A percentile compares a stretch with the other conserved stretches of the same genome.
Conservation (phyloP, 495 filamentous ascomycete genomes). For the Daldinia caldariorum region DNA sequence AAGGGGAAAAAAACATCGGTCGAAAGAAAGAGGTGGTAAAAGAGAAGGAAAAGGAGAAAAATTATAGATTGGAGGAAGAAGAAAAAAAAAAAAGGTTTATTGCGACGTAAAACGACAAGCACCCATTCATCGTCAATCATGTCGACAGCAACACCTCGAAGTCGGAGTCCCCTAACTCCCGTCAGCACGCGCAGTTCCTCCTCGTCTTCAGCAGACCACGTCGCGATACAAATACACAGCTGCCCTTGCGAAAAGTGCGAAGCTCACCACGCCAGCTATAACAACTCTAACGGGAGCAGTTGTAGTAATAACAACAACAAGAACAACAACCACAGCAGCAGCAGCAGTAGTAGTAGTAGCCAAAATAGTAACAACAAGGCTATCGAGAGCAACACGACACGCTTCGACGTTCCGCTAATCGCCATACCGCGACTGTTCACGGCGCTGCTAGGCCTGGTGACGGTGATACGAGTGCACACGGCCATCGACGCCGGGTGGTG, state of each 20-base stretch:
- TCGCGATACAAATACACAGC: constrained; percentile 24
- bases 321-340: neutral
- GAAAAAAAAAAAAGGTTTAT: constrained; percentile 10
- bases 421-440: constrained; percentile 41
- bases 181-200: constrained; percentile 34
- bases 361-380: constrained; percentile 7
- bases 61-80: constrained; percentile 1
- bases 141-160: constrained; percentile 39
- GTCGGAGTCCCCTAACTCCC: constrained; percentile 41
- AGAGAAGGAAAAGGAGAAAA: neutral
- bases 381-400: constrained; percentile 27
- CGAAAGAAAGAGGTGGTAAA: constrained; percentile 4
- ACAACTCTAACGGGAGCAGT: neutral
- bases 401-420: constrained; percentile 44
- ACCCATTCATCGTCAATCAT: constrained; percentile 20
- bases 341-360: neutral
- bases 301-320: constrained; percentile 1
- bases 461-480: constrained; percentile 41
- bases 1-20: neutral
- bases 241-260: constrained; percentile 44
- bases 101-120: constrained; percentile 17
- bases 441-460: constrained; percentile 39
- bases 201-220: constrained; percentile 33
- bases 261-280: neutral
- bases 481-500: constrained; percentile 46